phyloP scores from a whole-genome alignment of 1,284 basidiomycete species.

The Sanghuangporus baumii region DNA sequence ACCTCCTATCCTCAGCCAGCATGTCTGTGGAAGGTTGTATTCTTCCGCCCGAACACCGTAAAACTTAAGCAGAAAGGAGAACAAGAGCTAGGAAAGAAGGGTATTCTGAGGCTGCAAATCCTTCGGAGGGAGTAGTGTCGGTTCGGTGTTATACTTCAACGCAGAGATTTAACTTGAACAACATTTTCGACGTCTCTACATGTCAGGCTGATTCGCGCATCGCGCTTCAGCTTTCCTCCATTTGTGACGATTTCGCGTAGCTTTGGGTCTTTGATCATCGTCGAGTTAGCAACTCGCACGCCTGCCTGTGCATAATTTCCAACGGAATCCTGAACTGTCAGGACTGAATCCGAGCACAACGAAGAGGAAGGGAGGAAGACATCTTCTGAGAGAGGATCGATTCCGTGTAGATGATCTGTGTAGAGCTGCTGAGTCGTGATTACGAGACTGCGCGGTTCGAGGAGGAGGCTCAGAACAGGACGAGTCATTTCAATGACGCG shows the following conservation, averaged over 20 bases:
- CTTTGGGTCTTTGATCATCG: conserved; percentile 37
- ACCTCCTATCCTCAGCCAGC: too few species aligned
- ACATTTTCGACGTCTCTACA: conserved; percentile 80
- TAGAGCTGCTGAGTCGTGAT: conserved; percentile 72
- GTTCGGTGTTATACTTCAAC: neutral
- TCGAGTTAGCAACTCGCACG: conserved; percentile 52
- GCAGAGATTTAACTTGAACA: neutral
- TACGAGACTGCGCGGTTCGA: conserved; percentile 79
- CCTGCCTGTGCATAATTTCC: neutral
- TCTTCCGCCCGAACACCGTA: too few species aligned
- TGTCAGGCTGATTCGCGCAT: conserved; percentile 75
- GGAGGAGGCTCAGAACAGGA: conserved; percentile 68
- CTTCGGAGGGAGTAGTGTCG: neutral
- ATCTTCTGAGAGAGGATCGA: conserved; percentile 51
- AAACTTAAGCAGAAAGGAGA: too few species aligned
- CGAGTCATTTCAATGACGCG: conserved; percentile 48
- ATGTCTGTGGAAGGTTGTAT: too few species aligned
- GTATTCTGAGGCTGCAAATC: too few species aligned
- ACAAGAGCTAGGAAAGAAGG: neutral
- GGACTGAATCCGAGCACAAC: conserved; percentile 7
- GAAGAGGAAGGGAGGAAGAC: conserved; percentile 27
- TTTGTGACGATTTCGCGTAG: conserved; percentile 34
- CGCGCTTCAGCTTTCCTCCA: conserved; percentile 50
- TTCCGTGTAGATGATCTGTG: conserved; percentile 69
- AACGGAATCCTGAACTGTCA: neutral